A percentile compares a stretch with the other conserved stretches of the same genome.
phyloP scores from a whole-genome alignment of 129 eudicot genomes.

The Centella asiatica region DNA sequence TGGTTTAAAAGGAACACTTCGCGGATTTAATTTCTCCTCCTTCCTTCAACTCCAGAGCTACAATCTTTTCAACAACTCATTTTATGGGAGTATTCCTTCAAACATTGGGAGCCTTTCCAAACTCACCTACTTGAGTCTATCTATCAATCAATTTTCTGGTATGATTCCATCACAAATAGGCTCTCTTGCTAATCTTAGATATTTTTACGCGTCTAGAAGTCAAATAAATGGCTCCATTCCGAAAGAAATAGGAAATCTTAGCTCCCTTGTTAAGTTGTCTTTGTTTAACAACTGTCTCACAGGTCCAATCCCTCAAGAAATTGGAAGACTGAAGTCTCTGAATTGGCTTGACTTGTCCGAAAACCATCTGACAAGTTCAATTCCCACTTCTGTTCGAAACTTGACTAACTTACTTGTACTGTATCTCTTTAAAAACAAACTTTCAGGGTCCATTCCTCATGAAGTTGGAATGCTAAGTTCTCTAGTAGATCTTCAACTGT shows the following conservation, averaged over 20 bases:
- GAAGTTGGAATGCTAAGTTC: slow-evolving; percentile 10
- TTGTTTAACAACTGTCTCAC: background rate
- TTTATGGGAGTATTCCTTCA: slow-evolving; percentile 13
- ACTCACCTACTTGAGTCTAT: slow-evolving; percentile 13
- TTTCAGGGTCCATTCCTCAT: slow-evolving; percentile 3
- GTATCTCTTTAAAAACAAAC: background rate
- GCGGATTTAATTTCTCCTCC: slow-evolving; percentile 1
- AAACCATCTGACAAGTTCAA: slow-evolving; percentile 8
- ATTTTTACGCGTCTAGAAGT: no score
- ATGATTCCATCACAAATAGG: no score
- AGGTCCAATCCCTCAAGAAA: slow-evolving; percentile 17
- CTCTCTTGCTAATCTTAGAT: no score
- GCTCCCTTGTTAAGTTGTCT: background rate
- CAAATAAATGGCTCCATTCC: no score
- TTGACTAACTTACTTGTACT: slow-evolving; percentile 4
- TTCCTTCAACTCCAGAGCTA: slow-evolving; percentile 5
- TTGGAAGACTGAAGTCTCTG: slow-evolving; percentile 16
- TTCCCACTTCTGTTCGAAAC: slow-evolving; percentile 10
- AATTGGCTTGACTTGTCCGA: background rate
- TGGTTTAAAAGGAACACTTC: slow-evolving; percentile 15
- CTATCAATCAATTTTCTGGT: background rate
- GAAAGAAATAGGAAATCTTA: background rate
- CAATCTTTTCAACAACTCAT: slow-evolving; percentile 17
- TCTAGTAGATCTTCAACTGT: slow-evolving; percentile 9
- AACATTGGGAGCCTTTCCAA: slow-evolving; percentile 9